Evolutionary conservation across 805 yeast species (phyloP), one percentile per base, ranked within the genome.

Genomic region (Sugiyamaella marilandica): DNA sequence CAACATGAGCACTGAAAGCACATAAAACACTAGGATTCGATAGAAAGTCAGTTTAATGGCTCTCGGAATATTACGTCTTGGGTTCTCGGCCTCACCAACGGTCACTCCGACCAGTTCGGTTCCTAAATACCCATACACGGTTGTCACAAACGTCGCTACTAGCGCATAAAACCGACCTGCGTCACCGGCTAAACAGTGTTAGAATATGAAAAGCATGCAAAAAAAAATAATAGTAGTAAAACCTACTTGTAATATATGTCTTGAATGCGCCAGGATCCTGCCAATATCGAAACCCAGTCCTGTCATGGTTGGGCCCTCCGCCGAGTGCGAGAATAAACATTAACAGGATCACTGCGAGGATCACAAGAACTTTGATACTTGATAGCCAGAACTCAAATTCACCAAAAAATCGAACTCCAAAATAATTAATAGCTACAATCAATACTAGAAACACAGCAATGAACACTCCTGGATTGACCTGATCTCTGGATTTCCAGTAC

Each of bases 241-340:
- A 39, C 43, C 4, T 19, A 39, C 43, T 39, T 64, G 43, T 39
- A 13, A 39, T 39, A 39, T 16, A 72, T 54, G 72, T 68, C 47
- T 64, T 72, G 60, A 76, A 84, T 0, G 89, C 85, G 55, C 90
- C 90, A 0, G 90, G 89, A 56, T 80, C 64, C 43, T 74, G 65
- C 87, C 88, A 85, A 54, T 66, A 85, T 61, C 86, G 75, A 70
- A 84, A 85, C 1, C 91, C 92, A 32, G 79, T 68, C 67, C 92
- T 76, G 61, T 85, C 90, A 61, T 83, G 84, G 41, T 75, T 74
- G 57, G 92, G 91, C 29, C 83, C 87, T 51, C 94, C 95, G 54
- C 95, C 95, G 21, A 60, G 58, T 70, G 85, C 83, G 55, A 86
- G 78, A 53, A 83, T 70, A 58, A 84, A 75, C 51, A 84, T 71